Conservation (phyloP, 1,284 basidiomycete genomes). For the Lentinus polychrous region DNA sequence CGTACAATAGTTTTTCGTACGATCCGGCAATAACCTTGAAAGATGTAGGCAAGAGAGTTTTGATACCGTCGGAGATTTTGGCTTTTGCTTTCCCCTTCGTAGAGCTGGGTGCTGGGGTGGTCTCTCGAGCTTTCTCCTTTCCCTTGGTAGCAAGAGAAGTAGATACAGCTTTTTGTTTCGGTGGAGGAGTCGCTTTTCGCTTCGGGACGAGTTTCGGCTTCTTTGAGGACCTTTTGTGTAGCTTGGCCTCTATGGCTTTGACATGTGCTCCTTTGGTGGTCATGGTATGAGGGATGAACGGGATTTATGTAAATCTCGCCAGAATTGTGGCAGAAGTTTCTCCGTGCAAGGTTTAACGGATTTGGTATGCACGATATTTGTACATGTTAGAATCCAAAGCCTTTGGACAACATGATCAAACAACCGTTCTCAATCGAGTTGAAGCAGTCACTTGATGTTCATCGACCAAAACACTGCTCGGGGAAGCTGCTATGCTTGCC, state of each 20-base stretch:
- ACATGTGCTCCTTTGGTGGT: too few species aligned
- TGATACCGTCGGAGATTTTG: constrained; percentile 5
- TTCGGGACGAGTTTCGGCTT: constrained; percentile 9
- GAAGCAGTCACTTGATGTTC: neutral
- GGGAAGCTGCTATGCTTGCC: constrained; percentile 10
- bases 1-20: constrained; percentile 95
- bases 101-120: neutral
- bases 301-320: neutral
- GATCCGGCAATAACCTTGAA: constrained; percentile 89
- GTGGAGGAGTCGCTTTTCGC: constrained; percentile 10
- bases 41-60: constrained; percentile 33
- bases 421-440: constrained; percentile 2
- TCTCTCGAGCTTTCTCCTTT: constrained; percentile 11
- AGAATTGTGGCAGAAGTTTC: neutral
- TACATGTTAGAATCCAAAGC: constrained; percentile 18
- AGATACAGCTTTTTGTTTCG: constrained; percentile 1
- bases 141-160: constrained; percentile 7
- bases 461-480: neutral
- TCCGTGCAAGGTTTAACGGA: neutral
- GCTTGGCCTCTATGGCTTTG: constrained; percentile 1
- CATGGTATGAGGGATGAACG: neutral
- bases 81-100: constrained; percentile 5
- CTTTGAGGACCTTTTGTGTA: constrained; percentile 4
- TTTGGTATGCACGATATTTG: constrained; percentile 14
- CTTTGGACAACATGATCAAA: constrained; percentile 19